A percentile compares a stretch with the other conserved stretches of the same genome.
These are phyloP conservation scores for Fragilaria crotonensis DNA, from an alignment of 108 stramenopile species.

Conservation along the genomic window DNA sequence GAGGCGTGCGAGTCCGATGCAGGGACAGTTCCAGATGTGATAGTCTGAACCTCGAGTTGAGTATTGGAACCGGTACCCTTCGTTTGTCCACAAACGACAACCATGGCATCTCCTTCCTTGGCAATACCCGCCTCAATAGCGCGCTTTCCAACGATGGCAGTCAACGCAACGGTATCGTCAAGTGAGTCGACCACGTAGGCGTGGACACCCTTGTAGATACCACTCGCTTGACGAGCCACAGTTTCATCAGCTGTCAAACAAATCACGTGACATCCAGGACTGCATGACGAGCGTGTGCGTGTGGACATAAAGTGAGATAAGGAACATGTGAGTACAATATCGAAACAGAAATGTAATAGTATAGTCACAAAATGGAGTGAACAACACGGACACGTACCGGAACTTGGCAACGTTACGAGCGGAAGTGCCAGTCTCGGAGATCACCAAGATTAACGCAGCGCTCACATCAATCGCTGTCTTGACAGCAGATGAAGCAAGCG, in stretches of 20 bases:
- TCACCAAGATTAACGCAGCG: slow-evolving; percentile 90
- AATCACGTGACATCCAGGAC: slow-evolving; percentile 85
- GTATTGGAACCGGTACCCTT: slow-evolving; percentile 35
- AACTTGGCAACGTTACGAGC: slow-evolving; percentile 95
- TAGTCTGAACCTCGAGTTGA: slow-evolving; percentile 2
- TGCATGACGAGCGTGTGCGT: too few relatives aligned
- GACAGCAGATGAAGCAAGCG: slow-evolving; percentile 92
- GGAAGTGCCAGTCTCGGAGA: slow-evolving; percentile 90
- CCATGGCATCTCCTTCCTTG: slow-evolving; percentile 75
- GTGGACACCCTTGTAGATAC: slow-evolving; percentile 69
- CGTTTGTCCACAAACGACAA: slow-evolving; percentile 77
- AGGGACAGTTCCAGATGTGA: too few relatives aligned
- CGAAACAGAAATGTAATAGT: too few relatives aligned
- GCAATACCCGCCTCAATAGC: slow-evolving; percentile 59
- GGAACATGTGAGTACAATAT: too few relatives aligned
- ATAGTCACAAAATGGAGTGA: too few relatives aligned
- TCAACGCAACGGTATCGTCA: slow-evolving; percentile 63
- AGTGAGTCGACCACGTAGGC: slow-evolving; percentile 45
- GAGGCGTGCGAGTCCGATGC: too few relatives aligned
- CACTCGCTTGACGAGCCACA: slow-evolving; percentile 82
- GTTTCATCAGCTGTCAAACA: slow-evolving; percentile 73
- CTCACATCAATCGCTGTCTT: slow-evolving; percentile 93
- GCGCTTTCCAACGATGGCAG: slow-evolving; percentile 58
- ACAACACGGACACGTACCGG: too few relatives aligned
- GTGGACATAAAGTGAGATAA: too few relatives aligned